Evolutionary conservation across 371 early-diverging fungal species (phyloP).

Genomic region (Rhizopus sp.): DNA sequence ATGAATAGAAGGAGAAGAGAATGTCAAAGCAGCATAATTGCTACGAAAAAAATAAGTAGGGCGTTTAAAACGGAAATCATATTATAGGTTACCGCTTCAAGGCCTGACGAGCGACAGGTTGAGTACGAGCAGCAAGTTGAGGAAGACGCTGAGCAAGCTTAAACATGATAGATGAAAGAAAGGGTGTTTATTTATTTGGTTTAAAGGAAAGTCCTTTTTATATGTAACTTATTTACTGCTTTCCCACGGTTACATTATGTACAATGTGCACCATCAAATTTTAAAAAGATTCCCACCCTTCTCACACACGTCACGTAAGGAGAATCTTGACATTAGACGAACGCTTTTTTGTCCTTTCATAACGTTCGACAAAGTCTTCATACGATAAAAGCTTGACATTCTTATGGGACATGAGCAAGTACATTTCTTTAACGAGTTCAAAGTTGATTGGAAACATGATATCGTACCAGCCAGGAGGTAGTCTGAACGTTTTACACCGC

Average conservation of each 20-base stretch:
- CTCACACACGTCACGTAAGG: background rate
- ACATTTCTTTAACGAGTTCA: constrained; percentile 70
- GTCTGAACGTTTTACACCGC: constrained; percentile 1
- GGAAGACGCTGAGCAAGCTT: constrained; percentile 25
- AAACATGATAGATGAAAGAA: constrained; percentile 9
- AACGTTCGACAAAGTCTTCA: constrained; percentile 65
- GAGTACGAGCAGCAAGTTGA: constrained; percentile 16
- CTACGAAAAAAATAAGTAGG: constrained; percentile 7
- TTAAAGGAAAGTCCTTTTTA: background rate
- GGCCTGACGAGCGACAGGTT: constrained; percentile 18
- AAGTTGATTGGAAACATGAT: constrained; percentile 95
- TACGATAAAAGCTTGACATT: constrained; percentile 64
- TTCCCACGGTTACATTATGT: constrained; percentile 1
- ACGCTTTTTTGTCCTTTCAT: constrained; percentile 20
- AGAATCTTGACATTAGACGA: background rate
- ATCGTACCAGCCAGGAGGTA: constrained; percentile 93
- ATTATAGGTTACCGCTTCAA: constrained; percentile 17
- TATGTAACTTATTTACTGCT: background rate
- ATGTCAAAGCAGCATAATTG: constrained; percentile 32
- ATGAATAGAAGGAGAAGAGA: constrained; percentile 39
- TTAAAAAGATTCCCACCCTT: background rate
- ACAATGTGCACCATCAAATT: background rate
- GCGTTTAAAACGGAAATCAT: background rate
- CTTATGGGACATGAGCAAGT: constrained; percentile 56
- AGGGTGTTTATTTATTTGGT: background rate